Conservation (phyloP, 1,284 basidiomycete genomes). For the Neolentinus lepideus region DNA sequence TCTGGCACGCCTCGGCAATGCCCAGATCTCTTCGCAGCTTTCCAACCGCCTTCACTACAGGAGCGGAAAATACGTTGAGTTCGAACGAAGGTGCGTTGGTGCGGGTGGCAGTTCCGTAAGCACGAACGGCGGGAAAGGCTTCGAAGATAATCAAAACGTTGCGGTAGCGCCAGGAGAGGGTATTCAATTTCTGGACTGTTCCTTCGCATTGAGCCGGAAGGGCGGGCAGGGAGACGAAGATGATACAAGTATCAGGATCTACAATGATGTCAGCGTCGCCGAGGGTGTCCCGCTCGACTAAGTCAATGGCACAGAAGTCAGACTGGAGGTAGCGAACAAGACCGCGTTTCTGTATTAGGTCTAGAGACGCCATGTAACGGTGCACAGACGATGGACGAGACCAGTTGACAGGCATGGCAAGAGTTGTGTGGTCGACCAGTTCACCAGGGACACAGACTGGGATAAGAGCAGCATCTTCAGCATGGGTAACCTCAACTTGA, state of each 20-base stretch:
- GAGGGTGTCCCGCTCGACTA: constrained; percentile 55
- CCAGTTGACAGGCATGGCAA: constrained; percentile 32
- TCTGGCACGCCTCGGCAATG: constrained; percentile 49
- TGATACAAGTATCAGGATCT: constrained; percentile 34
- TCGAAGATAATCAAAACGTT: constrained; percentile 56
- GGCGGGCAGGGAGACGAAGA: constrained; percentile 49
- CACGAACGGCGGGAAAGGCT: constrained; percentile 44
- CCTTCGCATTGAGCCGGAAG: constrained; percentile 42
- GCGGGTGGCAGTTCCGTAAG: constrained; percentile 13
- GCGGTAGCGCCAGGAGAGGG: constrained; percentile 52
- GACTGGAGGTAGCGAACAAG: constrained; percentile 44
- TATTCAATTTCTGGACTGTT: constrained; percentile 30
- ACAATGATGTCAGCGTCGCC: constrained; percentile 35
- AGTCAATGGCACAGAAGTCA: constrained; percentile 35
- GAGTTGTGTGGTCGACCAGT: constrained; percentile 40
- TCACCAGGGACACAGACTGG: constrained; percentile 25
- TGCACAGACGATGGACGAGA: constrained; percentile 33
- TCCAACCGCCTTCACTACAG: constrained; percentile 56
- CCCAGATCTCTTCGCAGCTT: constrained; percentile 53
- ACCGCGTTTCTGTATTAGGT: constrained; percentile 57
- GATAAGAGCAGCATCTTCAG: no score
- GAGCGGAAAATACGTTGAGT: constrained; percentile 42
- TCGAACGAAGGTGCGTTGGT: constrained; percentile 20
- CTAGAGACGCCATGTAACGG: constrained; percentile 59
- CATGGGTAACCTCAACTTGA: no score